phyloP scores from a whole-genome alignment of 495 filamentous ascomycete species.

The Oidiodendron maius region DNA sequence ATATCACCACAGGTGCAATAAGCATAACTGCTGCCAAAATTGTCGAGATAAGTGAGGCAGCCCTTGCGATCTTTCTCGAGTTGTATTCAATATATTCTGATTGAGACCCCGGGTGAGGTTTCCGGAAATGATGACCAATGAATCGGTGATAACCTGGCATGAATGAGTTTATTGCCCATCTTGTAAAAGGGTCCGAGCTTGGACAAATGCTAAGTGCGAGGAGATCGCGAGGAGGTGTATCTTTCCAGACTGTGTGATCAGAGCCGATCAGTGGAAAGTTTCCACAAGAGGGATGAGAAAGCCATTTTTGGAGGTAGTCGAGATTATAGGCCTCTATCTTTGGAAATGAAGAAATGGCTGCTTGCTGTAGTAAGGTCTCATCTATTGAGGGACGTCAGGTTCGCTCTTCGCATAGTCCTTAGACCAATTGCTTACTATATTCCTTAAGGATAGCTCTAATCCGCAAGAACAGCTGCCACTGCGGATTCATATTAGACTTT shows the following conservation, averaged over 20 bases:
- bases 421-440: constrained; percentile 8
- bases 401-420: background rate
- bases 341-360: background rate
- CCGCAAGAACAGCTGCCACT: constrained; percentile 22
- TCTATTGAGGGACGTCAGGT: background rate
- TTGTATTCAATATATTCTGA: background rate
- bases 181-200: background rate
- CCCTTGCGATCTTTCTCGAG: background rate
- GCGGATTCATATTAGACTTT: constrained; percentile 1
- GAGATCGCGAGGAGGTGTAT: constrained; percentile 2
- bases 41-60: constrained; percentile 8
- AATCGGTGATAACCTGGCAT: background rate
- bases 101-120: background rate
- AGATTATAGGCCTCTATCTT: constrained; percentile 9
- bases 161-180: background rate
- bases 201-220: background rate
- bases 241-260: constrained; percentile 12
- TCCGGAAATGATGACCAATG: background rate
- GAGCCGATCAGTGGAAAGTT: constrained; percentile 5
- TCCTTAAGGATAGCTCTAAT: constrained; percentile 21
- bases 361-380: background rate
- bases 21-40: constrained; percentile 24
- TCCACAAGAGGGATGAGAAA: constrained; percentile 13
- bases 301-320: constrained; percentile 17
- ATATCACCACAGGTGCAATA: constrained; percentile 23